Conservation (phyloP, 257 asterid species). For the Nicotiana paniculata region DNA sequence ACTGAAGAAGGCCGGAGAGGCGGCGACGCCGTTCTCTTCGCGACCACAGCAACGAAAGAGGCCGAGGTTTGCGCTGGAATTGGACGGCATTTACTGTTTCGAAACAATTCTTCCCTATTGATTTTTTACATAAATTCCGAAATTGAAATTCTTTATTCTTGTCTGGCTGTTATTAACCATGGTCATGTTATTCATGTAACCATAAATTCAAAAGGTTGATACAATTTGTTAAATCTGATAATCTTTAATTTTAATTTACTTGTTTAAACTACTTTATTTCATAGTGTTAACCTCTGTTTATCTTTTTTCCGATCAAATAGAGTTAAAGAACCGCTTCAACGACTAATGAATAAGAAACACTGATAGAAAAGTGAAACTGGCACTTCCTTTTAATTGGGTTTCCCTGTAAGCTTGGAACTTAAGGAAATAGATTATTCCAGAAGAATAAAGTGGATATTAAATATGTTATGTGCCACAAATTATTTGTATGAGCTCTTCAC, state of each 20-base stretch:
- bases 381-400: no score
- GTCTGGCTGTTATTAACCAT: background rate
- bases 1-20: constrained; percentile 25
- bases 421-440: no score
- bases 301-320: background rate
- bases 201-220: background rate
- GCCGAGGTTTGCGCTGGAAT: constrained; percentile 40
- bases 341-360: background rate
- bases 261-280: background rate
- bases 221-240: background rate
- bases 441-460: no score
- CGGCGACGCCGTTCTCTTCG: background rate
- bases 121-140: background rate
- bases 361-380: background rate
- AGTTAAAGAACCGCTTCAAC: background rate
- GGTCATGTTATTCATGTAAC: background rate
- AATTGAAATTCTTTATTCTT: background rate
- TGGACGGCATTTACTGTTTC: constrained; percentile 48
- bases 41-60: constrained; percentile 9
- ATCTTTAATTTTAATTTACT: background rate
- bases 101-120: constrained; percentile 32
- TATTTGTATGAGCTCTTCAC: background rate
- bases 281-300: background rate
- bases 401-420: no score
- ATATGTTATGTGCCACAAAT: background rate